Percentiles rank a stretch among this genome's conserved stretches.
Conservation (phyloP, 176 grass and related monocot species). For the Cenchrus fungigraminus region DNA sequence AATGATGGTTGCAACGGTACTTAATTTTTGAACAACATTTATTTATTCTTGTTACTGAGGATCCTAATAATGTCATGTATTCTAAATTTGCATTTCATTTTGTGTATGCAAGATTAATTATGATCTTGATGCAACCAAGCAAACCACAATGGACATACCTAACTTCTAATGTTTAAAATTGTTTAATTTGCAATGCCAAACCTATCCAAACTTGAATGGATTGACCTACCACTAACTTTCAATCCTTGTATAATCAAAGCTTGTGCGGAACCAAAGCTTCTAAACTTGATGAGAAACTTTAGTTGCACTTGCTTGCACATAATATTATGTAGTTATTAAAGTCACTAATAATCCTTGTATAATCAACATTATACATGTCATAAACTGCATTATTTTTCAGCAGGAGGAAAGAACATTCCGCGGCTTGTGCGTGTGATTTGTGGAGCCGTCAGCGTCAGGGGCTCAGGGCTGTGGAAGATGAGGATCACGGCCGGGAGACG, state of each 20-base stretch:
- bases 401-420: neutral
- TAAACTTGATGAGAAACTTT: too few relatives aligned
- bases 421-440: slow-evolving; percentile 5
- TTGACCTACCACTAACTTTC: neutral
- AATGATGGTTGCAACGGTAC: neutral
- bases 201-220: neutral
- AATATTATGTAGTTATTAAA: neutral
- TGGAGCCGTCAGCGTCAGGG: neutral
- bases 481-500: neutral
- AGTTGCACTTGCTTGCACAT: too few relatives aligned
- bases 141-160: neutral
- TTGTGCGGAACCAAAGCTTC: neutral
- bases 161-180: neutral
- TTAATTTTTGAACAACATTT: neutral
- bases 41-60: neutral
- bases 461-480: neutral
- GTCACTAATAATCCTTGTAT: neutral
- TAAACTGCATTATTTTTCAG: neutral
- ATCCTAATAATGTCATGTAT: neutral
- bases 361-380: neutral
- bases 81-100: neutral
- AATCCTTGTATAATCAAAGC: too few relatives aligned
- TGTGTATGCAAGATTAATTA: neutral
- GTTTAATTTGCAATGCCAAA: neutral
- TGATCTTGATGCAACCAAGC: neutral